These are phyloP conservation scores for Arachis monticola DNA, from an alignment of 331 rosid genomes.

Conservation along the genomic window DNA sequence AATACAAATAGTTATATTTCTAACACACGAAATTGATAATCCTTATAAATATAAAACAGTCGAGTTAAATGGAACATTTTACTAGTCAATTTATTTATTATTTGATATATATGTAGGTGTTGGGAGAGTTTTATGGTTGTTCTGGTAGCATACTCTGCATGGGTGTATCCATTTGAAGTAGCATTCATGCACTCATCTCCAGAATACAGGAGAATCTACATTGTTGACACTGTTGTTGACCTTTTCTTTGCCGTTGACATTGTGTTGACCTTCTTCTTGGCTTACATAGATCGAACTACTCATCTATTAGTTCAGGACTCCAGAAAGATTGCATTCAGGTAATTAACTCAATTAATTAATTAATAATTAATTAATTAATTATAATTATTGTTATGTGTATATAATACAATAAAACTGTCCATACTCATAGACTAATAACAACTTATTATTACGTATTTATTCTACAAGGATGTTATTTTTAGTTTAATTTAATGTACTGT, in stretches of 20 bases:
- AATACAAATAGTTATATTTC: no score
- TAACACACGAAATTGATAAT: no score
- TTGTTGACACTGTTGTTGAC: constrained; percentile 73
- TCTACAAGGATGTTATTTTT: no score
- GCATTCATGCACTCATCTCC: constrained; percentile 62
- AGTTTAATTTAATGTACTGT: no score
- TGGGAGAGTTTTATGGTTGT: constrained; percentile 89
- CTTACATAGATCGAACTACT: constrained; percentile 66
- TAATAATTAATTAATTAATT: background rate
- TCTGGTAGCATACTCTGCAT: constrained; percentile 79
- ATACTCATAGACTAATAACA: no score
- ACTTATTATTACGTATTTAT: no score
- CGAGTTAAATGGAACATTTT: no score
- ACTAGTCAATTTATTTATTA: background rate
- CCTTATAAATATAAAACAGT: no score
- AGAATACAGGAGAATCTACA: constrained; percentile 36
- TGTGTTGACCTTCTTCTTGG: constrained; percentile 76
- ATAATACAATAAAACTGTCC: no score
- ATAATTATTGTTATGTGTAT: no score
- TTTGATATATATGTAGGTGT: constrained; percentile 43
- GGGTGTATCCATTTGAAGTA: constrained; percentile 90
- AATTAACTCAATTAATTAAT: constrained; percentile 12
- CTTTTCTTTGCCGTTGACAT: constrained; percentile 75
- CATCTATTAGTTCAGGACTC: constrained; percentile 74
- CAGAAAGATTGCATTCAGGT: constrained; percentile 73